These are phyloP conservation scores for Toxoplasma gondii DNA, from an alignment of 169 alveolate species.

Conservation along the genomic window DNA sequence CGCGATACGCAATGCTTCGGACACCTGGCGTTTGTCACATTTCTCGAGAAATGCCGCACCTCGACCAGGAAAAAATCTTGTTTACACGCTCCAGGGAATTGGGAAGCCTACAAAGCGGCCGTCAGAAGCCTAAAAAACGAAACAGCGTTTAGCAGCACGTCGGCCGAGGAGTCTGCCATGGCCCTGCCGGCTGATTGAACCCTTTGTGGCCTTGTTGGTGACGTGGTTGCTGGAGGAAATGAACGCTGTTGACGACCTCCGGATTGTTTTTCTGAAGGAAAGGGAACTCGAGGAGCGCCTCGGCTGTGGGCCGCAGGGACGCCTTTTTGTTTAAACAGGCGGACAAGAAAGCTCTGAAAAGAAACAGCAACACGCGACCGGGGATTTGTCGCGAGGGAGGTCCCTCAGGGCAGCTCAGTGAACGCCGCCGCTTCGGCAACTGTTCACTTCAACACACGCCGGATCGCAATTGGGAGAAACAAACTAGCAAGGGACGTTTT, in stretches of 20 bases:
- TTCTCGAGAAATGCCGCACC: no score
- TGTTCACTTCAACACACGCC: no score
- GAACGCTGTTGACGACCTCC: conserved; percentile 9
- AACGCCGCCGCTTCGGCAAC: no score
- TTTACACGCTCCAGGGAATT: no score
- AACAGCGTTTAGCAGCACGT: conserved; percentile 9
- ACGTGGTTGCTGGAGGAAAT: conserved; percentile 53
- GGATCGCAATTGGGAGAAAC: no score
- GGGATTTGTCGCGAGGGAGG: not conserved
- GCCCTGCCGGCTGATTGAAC: conserved; percentile 47
- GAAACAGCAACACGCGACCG: not conserved
- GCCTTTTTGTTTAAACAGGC: conserved; percentile 40
- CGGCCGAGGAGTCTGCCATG: conserved; percentile 58
- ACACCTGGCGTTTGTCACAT: no score
- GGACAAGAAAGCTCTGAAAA: conserved; percentile 5
- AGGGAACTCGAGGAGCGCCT: conserved; percentile 43
- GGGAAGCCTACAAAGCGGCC: no score
- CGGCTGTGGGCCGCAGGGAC: conserved; percentile 51
- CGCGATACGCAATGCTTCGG: no score
- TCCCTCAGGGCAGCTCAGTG: not conserved
- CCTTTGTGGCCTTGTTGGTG: conserved; percentile 60
- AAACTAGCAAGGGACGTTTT: no score
- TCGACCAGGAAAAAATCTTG: no score
- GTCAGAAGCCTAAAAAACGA: no score
- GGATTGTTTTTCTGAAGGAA: conserved; percentile 7